Base-by-base conservation (phyloP, 148 eudicot genomes). In the Persicaria tinctoria region DNA sequence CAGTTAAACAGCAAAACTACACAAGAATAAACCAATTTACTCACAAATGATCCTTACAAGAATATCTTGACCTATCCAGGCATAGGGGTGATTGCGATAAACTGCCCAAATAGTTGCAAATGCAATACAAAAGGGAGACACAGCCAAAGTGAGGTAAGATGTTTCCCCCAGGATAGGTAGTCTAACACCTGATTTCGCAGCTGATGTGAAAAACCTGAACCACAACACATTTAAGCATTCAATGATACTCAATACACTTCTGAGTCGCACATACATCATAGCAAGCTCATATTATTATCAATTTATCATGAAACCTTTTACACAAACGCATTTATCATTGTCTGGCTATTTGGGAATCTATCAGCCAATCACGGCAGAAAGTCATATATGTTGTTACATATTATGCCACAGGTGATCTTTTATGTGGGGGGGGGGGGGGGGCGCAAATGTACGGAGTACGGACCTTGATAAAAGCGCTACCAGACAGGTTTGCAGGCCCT, bases 11-110 rank as follows among this genome's bases (percentile, higher is more conserved):
- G 17, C 8, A 66, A 10, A 13, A 66, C 47, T 41, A 6, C 46
- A 14, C 18, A 14, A 14, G 6, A 44, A 66, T 23, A 41, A 38
- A 38, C 12, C 3, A 13, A 41, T 4, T 32, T 38, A 63, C 70
- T 66, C 6, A 66, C n/a, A 66, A 38, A 60, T 46, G 20, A 74
- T 83, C 73, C 91, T 90, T 87, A 92, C 97, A 79, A 92, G 97
- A 83, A 92, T 78, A 82, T 92, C 97, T 82, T 92, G 97, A 74
- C 97, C 97, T 47, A 92, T 90, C 97, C 97, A 92, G 75, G 86
- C 97, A 82, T 88, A 82, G 72, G 80, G 78, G 56, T 17, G 71
- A 76, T 84, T 18, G 48, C 95, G 83, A 75, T 84, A 81, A 46
- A 90, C 86, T 49, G 89, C 97, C 97, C 97, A 92, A 51, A 90